These are phyloP conservation scores for Tetradesmus obliquus DNA, from an alignment of 139 green algal genomes.

Conservation along the genomic window DNA sequence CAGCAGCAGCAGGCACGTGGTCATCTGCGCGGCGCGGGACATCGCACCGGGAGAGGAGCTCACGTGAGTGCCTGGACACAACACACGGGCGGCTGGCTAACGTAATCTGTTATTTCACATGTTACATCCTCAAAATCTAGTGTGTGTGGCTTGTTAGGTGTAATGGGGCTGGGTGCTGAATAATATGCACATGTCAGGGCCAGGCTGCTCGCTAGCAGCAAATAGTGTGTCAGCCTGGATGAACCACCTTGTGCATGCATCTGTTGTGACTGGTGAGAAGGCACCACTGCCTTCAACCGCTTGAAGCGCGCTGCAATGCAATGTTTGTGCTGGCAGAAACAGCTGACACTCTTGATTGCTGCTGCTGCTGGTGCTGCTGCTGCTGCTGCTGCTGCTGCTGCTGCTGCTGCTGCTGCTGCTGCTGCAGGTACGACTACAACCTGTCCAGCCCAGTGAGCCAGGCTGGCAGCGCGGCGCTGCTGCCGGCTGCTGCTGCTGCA, in stretches of 20 bases:
- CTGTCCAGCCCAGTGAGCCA: background rate
- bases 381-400: background rate
- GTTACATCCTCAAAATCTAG: background rate
- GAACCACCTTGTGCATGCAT: too few species aligned
- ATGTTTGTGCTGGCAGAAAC: background rate
- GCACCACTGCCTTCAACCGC: too few species aligned
- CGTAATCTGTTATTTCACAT: too few species aligned
- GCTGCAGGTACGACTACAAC: constrained; percentile 1
- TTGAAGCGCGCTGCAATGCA: too few species aligned
- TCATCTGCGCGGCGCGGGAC: background rate
- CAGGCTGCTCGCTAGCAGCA: too few species aligned
- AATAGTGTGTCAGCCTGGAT: too few species aligned
- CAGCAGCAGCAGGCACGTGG: background rate
- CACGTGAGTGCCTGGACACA: background rate
- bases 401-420: constrained; percentile 13
- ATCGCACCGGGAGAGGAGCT: background rate
- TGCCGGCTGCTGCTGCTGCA: too few species aligned
- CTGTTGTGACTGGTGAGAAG: too few species aligned
- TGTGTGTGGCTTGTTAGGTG: too few species aligned
- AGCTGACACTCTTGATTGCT: background rate
- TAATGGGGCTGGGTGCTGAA: too few species aligned
- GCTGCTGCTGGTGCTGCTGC: background rate
- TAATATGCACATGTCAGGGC: too few species aligned
- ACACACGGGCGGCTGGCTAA: background rate
- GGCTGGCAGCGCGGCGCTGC: background rate